Conservation (phyloP, 495 filamentous ascomycete species). For the Lophiostoma macrostomum region DNA sequence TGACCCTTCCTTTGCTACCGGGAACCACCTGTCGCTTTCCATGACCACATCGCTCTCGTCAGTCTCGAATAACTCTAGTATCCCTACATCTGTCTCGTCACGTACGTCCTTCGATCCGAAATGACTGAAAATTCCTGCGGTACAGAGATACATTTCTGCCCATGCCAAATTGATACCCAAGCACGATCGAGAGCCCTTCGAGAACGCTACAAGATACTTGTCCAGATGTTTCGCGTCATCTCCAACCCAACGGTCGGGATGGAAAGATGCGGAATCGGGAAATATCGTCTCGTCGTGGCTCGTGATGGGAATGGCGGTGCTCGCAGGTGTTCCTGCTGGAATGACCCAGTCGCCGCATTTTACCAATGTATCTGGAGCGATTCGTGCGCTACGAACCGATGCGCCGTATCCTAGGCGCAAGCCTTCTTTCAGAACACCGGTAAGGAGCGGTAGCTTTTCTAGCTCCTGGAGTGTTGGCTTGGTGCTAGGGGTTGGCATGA, state of each 20-base stretch:
- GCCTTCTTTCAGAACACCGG: slow-evolving; percentile 48
- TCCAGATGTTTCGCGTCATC: slow-evolving; percentile 1
- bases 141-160: slow-evolving; percentile 7
- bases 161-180: slow-evolving; percentile 16
- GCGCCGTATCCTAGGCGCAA: slow-evolving; percentile 48
- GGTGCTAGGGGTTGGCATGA: background rate
- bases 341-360: slow-evolving; percentile 35
- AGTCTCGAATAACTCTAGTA: slow-evolving; percentile 19
- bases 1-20: slow-evolving; percentile 5
- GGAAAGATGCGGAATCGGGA: slow-evolving; percentile 40
- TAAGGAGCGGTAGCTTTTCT: slow-evolving; percentile 37
- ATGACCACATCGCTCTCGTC: slow-evolving; percentile 12
- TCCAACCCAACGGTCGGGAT: slow-evolving; percentile 48
- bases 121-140: slow-evolving; percentile 12
- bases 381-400: slow-evolving; percentile 43
- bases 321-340: slow-evolving; percentile 26
- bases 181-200: slow-evolving; percentile 8
- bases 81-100: background rate
- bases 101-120: slow-evolving; percentile 2
- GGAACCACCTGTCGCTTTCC: slow-evolving; percentile 9
- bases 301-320: slow-evolving; percentile 27
- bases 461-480: slow-evolving; percentile 18
- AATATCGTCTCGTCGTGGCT: slow-evolving; percentile 41
- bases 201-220: slow-evolving; percentile 17
- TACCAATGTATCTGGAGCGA: slow-evolving; percentile 44